These are phyloP conservation scores for Curvularia lunata DNA, from an alignment of 2,329 filamentous ascomycete species.

Conservation along the genomic window DNA sequence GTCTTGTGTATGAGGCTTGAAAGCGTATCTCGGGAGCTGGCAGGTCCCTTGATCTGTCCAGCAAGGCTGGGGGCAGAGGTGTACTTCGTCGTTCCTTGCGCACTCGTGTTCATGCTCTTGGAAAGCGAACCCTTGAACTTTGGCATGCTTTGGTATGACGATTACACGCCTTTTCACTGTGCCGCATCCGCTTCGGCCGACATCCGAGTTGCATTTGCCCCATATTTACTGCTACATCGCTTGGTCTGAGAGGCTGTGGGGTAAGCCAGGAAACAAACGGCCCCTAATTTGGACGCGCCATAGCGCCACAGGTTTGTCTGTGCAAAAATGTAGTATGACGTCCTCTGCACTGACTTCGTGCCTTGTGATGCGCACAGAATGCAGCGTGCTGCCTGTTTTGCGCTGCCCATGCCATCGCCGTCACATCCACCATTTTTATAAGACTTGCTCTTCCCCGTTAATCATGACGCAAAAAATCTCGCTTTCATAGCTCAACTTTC, in stretches of 20 bases:
- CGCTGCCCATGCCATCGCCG: constrained; percentile 4
- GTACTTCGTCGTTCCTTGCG: background rate
- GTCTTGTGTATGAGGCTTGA: constrained; percentile 12
- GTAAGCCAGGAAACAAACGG: constrained; percentile 10
- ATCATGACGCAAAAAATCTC: constrained; percentile 6
- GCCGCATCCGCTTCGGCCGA: constrained; percentile 13
- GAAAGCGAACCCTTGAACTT: background rate
- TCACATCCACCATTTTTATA: constrained; percentile 7
- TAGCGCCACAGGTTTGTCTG: constrained; percentile 18
- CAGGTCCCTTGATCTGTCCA: background rate
- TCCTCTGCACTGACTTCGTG: constrained; percentile 11
- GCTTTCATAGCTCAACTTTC: constrained; percentile 7
- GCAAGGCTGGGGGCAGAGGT: background rate
- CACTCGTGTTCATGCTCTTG: background rate
- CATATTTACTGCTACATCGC: constrained; percentile 21
- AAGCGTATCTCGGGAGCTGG: constrained; percentile 1
- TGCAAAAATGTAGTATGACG: constrained; percentile 24
- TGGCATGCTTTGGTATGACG: background rate
- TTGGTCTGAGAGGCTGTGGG: constrained; percentile 15
- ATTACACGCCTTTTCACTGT: background rate
- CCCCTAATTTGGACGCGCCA: constrained; percentile 10
- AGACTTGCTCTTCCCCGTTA: constrained; percentile 4
- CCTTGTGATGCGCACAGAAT: constrained; percentile 17
- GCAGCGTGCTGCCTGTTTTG: constrained; percentile 3
- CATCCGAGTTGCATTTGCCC: constrained; percentile 17